Conservation (phyloP, 2,329 filamentous ascomycete species). For the Aspergillus proliferans region DNA sequence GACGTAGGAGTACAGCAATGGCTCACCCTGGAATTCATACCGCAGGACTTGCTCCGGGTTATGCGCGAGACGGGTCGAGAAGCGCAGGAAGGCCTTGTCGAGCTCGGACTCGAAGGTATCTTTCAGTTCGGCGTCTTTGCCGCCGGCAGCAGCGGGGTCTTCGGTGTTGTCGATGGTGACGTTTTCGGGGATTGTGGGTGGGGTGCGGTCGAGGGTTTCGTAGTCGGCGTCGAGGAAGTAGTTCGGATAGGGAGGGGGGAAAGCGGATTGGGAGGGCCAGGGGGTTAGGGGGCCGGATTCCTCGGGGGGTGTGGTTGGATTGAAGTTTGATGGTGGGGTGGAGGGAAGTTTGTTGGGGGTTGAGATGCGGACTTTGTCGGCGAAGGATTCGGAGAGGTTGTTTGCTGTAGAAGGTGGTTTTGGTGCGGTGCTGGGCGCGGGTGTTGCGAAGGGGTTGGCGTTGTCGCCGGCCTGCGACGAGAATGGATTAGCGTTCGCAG, state of each 20-base stretch:
- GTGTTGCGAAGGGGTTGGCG: constrained; percentile 57
- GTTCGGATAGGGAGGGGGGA: constrained; percentile 65
- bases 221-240: constrained; percentile 88
- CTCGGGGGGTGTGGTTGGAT: constrained; percentile 24
- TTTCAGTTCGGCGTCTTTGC: constrained; percentile 45
- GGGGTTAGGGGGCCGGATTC: constrained; percentile 52
- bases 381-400: constrained; percentile 69
- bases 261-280: constrained; percentile 64
- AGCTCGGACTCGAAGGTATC: constrained; percentile 70
- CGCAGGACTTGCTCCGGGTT: constrained; percentile 78
- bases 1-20: constrained; percentile 72
- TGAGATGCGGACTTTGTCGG: constrained; percentile 59
- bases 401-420: constrained; percentile 32
- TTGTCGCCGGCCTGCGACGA: constrained; percentile 16
- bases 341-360: constrained; percentile 27
- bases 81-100: constrained; percentile 72
- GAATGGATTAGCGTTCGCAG: constrained; percentile 51
- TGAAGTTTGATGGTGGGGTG: constrained; percentile 17
- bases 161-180: constrained; percentile 39
- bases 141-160: constrained; percentile 29
- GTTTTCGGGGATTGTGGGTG: constrained; percentile 44
- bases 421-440: constrained; percentile 31
- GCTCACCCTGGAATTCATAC: constrained; percentile 68
- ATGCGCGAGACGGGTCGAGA: constrained; percentile 69
- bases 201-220: constrained; percentile 65